Conservation (phyloP, 129 eudicot genomes). For the Tanacetum coccineum region DNA sequence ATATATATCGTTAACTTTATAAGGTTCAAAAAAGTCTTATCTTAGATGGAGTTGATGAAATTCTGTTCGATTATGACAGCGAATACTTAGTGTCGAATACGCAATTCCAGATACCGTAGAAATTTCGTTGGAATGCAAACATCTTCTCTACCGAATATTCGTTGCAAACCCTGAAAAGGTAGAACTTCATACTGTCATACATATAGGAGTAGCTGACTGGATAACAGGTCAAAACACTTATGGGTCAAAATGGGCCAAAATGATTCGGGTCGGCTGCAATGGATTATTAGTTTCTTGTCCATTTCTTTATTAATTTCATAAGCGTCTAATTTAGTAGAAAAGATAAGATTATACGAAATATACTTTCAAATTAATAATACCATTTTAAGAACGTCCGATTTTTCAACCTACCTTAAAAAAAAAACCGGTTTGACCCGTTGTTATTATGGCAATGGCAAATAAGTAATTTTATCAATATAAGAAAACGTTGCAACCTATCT, state of each 20-base stretch:
- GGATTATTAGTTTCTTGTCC: too few species aligned
- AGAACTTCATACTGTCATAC: conserved; percentile 3
- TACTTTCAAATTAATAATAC: too few species aligned
- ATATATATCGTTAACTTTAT: background rate
- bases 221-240: conserved; percentile 7
- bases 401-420: too few species aligned
- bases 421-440: too few species aligned
- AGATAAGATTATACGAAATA: too few species aligned
- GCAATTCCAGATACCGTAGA: conserved; percentile 44
- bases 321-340: too few species aligned
- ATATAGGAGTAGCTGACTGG: background rate
- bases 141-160: conserved; percentile 60
- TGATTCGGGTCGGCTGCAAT: too few species aligned
- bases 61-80: conserved; percentile 36
- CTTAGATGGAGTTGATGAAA: conserved; percentile 15
- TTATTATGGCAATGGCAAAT: background rate
- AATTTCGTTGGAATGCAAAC: conserved; percentile 58
- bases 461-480: background rate
- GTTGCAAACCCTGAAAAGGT: conserved; percentile 65
- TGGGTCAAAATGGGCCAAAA: background rate
- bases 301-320: too few species aligned
- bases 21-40: background rate
- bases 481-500: background rate
- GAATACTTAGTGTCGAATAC: conserved; percentile 54
- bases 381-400: too few species aligned